A percentile compares a stretch with the other conserved stretches of the same genome.
Conservation (phyloP, 148 eudicot genomes). For the Amaranthus palmeri region DNA sequence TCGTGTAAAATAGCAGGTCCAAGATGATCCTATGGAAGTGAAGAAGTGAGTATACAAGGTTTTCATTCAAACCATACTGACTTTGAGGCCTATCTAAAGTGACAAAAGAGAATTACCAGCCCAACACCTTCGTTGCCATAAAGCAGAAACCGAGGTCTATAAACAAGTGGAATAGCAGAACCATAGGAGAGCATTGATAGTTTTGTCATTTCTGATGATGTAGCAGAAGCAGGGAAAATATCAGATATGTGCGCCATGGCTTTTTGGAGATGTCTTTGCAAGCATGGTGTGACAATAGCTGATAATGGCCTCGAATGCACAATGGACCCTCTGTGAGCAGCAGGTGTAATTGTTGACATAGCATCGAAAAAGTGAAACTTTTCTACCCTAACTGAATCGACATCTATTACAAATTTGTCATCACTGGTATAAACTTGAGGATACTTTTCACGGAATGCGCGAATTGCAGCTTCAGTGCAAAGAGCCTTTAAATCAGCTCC, state of each 20-base stretch:
- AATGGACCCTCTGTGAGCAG: conserved; percentile 98
- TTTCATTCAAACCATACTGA: conserved; percentile 17
- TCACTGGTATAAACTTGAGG: conserved; percentile 99
- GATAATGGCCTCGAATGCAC: conserved; percentile 98
- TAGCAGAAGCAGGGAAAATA: conserved; percentile 71
- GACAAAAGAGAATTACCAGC: conserved; percentile 55
- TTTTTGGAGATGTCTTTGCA: conserved; percentile 65
- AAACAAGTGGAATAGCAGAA: conserved; percentile 80
- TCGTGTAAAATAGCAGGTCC: conserved; percentile 98
- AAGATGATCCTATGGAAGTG: conserved; percentile 81
- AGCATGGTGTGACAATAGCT: conserved; percentile 79
- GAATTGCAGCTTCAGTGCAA: conserved; percentile 99
- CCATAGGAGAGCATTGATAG: conserved; percentile 84
- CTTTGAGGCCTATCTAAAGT: background rate
- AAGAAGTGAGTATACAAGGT: conserved; percentile 39
- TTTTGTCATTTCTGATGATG: conserved; percentile 64
- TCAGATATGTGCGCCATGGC: conserved; percentile 71
- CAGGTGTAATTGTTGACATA: conserved; percentile 96
- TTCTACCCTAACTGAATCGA: conserved; percentile 82
- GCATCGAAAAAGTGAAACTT: conserved; percentile 89
- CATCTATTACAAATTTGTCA: conserved; percentile 93
- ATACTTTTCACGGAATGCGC: conserved; percentile 94
- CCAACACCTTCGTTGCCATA: conserved; percentile 79
- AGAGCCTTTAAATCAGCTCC: conserved; percentile 99
- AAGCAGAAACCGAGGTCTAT: conserved; percentile 84